Conservation (phyloP, 345 rosid genomes). For the Fremontodendron californicum region DNA sequence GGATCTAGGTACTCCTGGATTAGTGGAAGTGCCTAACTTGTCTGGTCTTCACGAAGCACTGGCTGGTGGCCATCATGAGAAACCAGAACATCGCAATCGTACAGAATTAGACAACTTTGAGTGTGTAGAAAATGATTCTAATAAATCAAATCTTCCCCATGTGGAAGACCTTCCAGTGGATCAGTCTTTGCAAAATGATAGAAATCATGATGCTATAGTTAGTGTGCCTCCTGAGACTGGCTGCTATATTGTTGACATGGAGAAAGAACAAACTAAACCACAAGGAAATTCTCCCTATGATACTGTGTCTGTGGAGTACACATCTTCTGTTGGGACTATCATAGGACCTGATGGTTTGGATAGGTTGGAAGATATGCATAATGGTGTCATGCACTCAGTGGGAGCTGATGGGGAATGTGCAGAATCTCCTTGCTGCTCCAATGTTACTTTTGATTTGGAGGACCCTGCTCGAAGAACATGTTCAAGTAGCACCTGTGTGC, state of each 20-base stretch:
- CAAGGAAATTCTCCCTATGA: conserved; percentile 25
- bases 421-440: conserved; percentile 44
- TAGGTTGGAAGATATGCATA: conserved; percentile 29
- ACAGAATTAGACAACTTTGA: conserved; percentile 32
- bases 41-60: conserved; percentile 59
- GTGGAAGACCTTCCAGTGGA: conserved; percentile 22
- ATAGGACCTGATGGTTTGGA: conserved; percentile 29
- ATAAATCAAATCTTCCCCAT: conserved; percentile 29
- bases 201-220: conserved; percentile 21
- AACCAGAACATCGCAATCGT: conserved; percentile 48
- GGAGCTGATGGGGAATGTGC: conserved; percentile 33
- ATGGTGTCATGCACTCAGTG: conserved; percentile 18
- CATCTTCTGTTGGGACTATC: conserved; percentile 28
- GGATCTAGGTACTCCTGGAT: conserved; percentile 90
- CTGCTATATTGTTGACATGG: conserved; percentile 22
- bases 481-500: conserved; percentile 11
- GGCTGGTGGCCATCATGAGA: conserved; percentile 61
- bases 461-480: conserved; percentile 28
- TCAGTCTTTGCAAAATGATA: conserved; percentile 29
- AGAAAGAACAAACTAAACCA: conserved; percentile 20
- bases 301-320: conserved; percentile 25
- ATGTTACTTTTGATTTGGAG: conserved; percentile 39
- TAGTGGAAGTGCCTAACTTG: conserved; percentile 66
- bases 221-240: conserved; percentile 32
- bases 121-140: conserved; percentile 28